Evolutionary conservation across 176 grass and related monocot species (phyloP), one percentile per base, ranked within the genome.

Genomic region (Zoysia pacifica): DNA sequence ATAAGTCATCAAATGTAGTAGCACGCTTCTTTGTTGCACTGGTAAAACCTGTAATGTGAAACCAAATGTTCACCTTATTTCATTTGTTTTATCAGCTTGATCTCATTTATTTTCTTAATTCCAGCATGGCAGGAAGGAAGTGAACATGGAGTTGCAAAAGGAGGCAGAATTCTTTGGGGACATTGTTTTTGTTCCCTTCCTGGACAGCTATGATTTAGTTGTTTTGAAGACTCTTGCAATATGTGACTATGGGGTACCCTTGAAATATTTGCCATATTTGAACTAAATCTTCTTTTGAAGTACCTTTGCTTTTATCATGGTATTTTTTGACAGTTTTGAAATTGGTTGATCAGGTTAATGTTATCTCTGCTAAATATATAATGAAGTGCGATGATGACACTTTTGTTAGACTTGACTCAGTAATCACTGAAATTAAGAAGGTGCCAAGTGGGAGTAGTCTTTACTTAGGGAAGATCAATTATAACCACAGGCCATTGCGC

Each of bases 321-420:
- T 55, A 67, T 68, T 20, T 76, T 56, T 45, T 82, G 37, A 82
- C 38, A 81, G 43, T 62, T n/a, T 19, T 46, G 15, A 48, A 74
- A 43, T 88, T 80, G 19, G 14, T 83, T 90, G 41, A 54, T 67
- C 76, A 97, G 89, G 84, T 93, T 79, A 63, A 62, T 67, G 89
- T 83, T 67, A 84, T 91, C 52, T 88, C 89, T 60, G 82, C 91
- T 11, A 91, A 86, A 65, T 85, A 90, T 82, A 43, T 97, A 18
- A 97, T 91, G 91, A 97, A 91, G 67, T 97, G 89, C 2, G 91
- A 97, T 49, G 94, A 93, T 79, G 94, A 97, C 76, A 97, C 84
- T 62, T 93, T 93, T 55, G 82, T 91, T 39, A 91, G 89, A 85
- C 49, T 97, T 51, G 82, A 93, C 70, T 86, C 87, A 52, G 79